Evolutionary conservation across 441 rosid species (phyloP).

Genomic region (Populus hybrid): DNA sequence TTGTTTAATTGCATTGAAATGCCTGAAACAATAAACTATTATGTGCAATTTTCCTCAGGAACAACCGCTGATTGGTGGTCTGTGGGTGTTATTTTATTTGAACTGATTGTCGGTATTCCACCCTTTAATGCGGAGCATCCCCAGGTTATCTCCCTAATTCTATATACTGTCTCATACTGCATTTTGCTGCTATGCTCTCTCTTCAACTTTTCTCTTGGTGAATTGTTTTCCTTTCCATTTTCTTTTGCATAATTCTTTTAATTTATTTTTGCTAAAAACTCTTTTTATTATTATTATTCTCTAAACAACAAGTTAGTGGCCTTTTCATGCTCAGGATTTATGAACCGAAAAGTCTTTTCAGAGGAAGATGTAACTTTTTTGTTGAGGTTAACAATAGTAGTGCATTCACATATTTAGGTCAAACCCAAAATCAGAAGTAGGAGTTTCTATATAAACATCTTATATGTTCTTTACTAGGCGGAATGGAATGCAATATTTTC

Average conservation of each 20-base stretch:
- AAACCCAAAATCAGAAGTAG: neutral
- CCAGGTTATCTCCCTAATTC: slow-evolving; percentile 51
- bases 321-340: neutral
- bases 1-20: slow-evolving; percentile 15
- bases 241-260: neutral
- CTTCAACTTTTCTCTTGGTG: slow-evolving; percentile 3
- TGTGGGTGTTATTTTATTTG: slow-evolving; percentile 94
- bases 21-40: neutral
- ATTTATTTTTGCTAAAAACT: neutral
- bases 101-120: slow-evolving; percentile 96
- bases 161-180: slow-evolving; percentile 13
- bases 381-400: neutral
- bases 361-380: neutral
- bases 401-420: neutral
- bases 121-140: slow-evolving; percentile 99
- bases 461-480: neutral
- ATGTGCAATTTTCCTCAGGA: slow-evolving; percentile 48
- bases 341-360: neutral
- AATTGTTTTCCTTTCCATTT: neutral
- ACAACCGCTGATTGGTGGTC: slow-evolving; percentile 99
- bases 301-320: neutral
- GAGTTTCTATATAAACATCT: neutral
- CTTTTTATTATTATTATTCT: neutral
- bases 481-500: neutral
- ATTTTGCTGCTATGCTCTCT: slow-evolving; percentile 3